Evolutionary conservation across 179 eudicot species (phyloP).

Genomic region (Pouteria campechiana): DNA sequence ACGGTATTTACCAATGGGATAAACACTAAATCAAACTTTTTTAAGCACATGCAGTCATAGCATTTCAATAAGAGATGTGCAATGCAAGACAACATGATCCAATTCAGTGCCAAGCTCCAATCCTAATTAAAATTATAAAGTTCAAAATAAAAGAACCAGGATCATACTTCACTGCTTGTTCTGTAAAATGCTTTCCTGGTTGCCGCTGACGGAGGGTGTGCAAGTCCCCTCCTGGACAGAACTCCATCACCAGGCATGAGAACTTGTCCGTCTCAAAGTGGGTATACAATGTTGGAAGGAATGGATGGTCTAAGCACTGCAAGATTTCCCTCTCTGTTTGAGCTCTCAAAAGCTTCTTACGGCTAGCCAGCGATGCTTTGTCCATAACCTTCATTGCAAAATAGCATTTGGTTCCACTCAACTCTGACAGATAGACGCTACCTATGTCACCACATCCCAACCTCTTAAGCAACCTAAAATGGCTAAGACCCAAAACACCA

Average conservation of each 20-base stretch:
- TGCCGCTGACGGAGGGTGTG: slow-evolving; percentile 87
- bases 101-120: background rate
- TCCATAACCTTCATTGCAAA: slow-evolving; percentile 97
- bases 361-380: slow-evolving; percentile 79
- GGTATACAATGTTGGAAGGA: slow-evolving; percentile 64
- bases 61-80: too few relatives aligned
- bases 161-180: slow-evolving; percentile 91
- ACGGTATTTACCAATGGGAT: background rate
- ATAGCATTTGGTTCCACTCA: slow-evolving; percentile 73
- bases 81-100: background rate
- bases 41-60: too few relatives aligned
- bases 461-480: slow-evolving; percentile 74
- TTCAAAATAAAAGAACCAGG: background rate
- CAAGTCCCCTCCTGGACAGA: slow-evolving; percentile 90
- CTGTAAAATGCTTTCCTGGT: slow-evolving; percentile 72
- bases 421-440: slow-evolving; percentile 74
- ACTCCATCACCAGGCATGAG: slow-evolving; percentile 89
- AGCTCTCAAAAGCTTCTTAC: slow-evolving; percentile 78
- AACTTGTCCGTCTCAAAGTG: slow-evolving; percentile 89
- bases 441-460: slow-evolving; percentile 95
- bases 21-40: too few relatives aligned
- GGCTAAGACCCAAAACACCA: slow-evolving; percentile 62
- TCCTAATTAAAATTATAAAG: background rate
- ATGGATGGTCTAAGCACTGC: slow-evolving; percentile 85
- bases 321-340: slow-evolving; percentile 87